Conservation (phyloP, 257 asterid species). For the Avicennia marina region DNA sequence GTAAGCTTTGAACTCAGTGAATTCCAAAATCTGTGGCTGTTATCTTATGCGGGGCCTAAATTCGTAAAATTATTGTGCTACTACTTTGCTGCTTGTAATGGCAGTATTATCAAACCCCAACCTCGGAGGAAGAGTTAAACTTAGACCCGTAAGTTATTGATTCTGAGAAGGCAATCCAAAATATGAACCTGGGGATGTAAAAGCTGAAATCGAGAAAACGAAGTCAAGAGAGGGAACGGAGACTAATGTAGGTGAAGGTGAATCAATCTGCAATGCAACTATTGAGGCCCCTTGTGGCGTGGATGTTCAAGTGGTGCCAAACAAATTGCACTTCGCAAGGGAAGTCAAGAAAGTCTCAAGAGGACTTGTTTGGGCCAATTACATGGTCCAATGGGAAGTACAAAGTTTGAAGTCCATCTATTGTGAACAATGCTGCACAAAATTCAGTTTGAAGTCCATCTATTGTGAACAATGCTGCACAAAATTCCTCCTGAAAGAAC, state of each 20-base stretch:
- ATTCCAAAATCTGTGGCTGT: no score
- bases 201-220: no score
- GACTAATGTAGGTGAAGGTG: constrained; percentile 63
- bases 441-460: constrained; percentile 74
- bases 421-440: constrained; percentile 29
- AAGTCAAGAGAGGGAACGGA: constrained; percentile 49
- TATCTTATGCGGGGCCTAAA: no score
- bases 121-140: no score
- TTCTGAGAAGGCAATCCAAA: constrained; percentile 11
- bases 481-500: no score
- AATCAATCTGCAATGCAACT: constrained; percentile 37
- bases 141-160: no score
- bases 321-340: constrained; percentile 49
- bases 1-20: no score
- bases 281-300: constrained; percentile 36
- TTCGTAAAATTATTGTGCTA: no score
- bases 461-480: constrained; percentile 33
- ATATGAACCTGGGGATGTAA: no score
- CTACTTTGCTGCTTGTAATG: no score
- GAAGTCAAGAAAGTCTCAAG: constrained; percentile 24
- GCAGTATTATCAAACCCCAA: no score
- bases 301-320: constrained; percentile 54
- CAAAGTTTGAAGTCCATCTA: constrained; percentile 65
- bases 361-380: constrained; percentile 60
- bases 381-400: constrained; percentile 69